A percentile compares a stretch with the other conserved stretches of the same genome.
These are phyloP conservation scores for Entrophospora sp. DNA, from an alignment of 192 early-diverging fungal genomes.

Conservation along the genomic window DNA sequence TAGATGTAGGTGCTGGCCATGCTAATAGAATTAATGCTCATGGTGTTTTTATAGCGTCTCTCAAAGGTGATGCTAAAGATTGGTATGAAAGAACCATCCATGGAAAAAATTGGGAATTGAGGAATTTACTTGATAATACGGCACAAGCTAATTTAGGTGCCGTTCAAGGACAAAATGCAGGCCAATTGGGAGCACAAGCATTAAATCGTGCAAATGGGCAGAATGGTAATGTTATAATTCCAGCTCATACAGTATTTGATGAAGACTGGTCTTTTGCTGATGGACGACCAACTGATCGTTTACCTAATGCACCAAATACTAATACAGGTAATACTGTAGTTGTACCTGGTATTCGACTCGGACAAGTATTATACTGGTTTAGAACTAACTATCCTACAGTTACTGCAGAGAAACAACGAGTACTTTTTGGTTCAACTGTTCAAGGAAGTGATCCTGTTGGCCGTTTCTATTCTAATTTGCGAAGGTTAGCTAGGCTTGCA, in stretches of 20 bases:
- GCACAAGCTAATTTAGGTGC: not conserved
- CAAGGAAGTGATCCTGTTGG: conserved; percentile 3
- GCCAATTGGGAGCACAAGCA: not conserved
- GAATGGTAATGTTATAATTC: no score
- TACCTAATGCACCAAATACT: no score
- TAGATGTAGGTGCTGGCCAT: no score
- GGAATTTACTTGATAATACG: conserved; percentile 2
- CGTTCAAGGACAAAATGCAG: not conserved
- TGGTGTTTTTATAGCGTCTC: no score
- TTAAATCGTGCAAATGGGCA: not conserved
- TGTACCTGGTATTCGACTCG: not conserved
- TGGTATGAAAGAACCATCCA: no score
- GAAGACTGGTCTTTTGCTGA: no score
- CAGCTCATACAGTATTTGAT: no score
- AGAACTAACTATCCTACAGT: no score
- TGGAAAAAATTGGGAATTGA: no score
- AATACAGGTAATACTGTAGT: not conserved
- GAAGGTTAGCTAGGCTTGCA: not conserved
- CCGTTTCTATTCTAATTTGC: not conserved
- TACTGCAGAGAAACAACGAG: not conserved
- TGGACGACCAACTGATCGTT: no score
- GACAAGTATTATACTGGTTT: not conserved
- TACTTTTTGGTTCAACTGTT: not conserved
- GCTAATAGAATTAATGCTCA: no score
- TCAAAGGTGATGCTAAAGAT: conserved; percentile 2